Conservation (phyloP, 805 yeast genomes). For the Lipomyces sp. region DNA sequence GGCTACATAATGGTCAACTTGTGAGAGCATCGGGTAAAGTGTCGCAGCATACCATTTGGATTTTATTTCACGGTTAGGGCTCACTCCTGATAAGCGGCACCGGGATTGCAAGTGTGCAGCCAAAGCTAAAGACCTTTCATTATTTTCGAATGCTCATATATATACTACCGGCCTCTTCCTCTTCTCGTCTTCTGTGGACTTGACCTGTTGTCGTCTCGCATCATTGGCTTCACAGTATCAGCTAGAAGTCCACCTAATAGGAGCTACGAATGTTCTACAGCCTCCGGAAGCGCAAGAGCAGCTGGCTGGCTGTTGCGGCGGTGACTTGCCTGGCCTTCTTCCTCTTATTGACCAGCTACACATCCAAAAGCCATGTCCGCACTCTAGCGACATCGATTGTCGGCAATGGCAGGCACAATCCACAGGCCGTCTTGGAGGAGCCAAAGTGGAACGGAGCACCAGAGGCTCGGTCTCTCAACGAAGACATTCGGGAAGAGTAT, state of each 20-base stretch:
- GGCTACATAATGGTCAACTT: no score
- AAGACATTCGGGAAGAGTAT: neutral
- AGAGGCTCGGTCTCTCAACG: neutral
- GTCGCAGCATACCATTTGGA: no score
- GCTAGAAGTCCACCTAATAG: neutral
- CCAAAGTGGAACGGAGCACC: neutral
- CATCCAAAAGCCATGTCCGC: neutral
- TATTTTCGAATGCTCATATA: neutral
- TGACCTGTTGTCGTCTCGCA: neutral
- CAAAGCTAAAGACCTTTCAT: neutral
- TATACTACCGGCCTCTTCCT: neutral
- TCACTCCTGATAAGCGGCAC: neutral
- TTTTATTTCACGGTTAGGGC: neutral
- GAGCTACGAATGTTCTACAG: neutral
- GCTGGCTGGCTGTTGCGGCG: neutral
- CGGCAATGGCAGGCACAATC: neutral
- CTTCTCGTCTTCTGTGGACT: neutral
- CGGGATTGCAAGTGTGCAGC: neutral
- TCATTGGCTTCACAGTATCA: neutral
- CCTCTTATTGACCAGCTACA: neutral
- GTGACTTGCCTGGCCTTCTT: neutral
- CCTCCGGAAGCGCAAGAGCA: neutral
- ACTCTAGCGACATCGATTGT: neutral
- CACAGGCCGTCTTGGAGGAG: neutral
- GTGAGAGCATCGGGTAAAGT: no score